Percentiles rank a stretch among this genome's conserved stretches.
Conservation (phyloP, 1,284 basidiomycete genomes). For the Wolfiporia cocos region DNA sequence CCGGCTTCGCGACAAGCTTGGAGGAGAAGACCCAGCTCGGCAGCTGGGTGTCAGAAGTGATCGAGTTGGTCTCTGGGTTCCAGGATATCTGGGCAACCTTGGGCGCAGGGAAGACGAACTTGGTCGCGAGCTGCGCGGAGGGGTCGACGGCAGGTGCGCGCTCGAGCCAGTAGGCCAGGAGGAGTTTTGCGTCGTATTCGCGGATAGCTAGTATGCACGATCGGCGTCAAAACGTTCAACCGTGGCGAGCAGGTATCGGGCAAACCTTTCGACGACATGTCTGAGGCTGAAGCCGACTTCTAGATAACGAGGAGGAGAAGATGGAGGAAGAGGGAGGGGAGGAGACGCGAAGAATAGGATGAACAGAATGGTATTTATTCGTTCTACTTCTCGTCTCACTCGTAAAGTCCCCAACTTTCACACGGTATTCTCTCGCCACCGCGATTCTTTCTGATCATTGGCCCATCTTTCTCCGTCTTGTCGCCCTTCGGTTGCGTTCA, state of each 20-base stretch:
- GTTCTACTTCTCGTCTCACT: no score
- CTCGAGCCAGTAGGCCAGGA: slow-evolving; percentile 91
- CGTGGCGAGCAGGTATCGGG: background rate
- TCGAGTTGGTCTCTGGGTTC: slow-evolving; percentile 77
- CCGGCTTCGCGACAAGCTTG: slow-evolving; percentile 91
- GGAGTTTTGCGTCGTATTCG: slow-evolving; percentile 93
- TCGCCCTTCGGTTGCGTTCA: no score
- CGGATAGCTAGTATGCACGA: slow-evolving; percentile 61
- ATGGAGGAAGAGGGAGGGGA: background rate
- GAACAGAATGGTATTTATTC: no score
- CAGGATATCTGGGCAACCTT: slow-evolving; percentile 82
- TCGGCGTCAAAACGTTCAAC: slow-evolving; percentile 4
- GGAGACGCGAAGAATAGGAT: no score
- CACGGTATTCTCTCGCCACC: no score
- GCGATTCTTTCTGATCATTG: no score
- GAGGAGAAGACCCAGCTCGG: slow-evolving; percentile 83
- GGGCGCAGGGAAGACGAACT: slow-evolving; percentile 62
- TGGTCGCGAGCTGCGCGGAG: slow-evolving; percentile 46
- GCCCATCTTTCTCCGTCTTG: no score
- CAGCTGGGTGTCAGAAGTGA: slow-evolving; percentile 75
- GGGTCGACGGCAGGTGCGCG: slow-evolving; percentile 65
- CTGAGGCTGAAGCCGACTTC: no score
- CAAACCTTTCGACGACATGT: slow-evolving; percentile 3
- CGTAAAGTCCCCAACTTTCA: no score
- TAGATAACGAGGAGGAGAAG: no score